Conservation (phyloP, 805 yeast species). For the Candida tallmaniae region DNA sequence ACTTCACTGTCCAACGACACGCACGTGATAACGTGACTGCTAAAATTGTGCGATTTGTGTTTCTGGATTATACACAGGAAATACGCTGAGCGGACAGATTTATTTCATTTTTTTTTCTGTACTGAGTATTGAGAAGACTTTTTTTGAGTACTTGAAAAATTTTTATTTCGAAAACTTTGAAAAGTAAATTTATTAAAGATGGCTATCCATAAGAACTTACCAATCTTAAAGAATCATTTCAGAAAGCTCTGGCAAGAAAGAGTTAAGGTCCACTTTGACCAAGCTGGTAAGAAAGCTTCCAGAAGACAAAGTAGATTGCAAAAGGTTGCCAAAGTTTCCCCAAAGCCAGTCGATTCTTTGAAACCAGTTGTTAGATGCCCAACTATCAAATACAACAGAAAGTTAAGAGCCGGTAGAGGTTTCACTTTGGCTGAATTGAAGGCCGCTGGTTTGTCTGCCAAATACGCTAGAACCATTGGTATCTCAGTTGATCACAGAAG, state of each 20-base stretch:
- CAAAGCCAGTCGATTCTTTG: constrained; percentile 93
- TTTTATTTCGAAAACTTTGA: background rate
- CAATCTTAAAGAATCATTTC: constrained; percentile 99
- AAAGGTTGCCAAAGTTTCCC: constrained; percentile 94
- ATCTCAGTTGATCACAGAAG: constrained; percentile 99
- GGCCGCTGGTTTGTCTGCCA: constrained; percentile 88
- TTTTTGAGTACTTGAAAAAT: no score
- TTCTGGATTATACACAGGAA: no score
- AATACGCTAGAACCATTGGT: constrained; percentile 98
- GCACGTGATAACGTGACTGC: no score
- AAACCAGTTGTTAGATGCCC: constrained; percentile 99
- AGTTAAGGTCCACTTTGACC: constrained; percentile 99
- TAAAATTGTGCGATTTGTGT: no score
- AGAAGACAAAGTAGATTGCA: constrained; percentile 93
- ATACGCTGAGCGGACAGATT: no score
- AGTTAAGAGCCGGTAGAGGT: constrained; percentile 99
- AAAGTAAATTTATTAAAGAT: constrained; percentile 16
- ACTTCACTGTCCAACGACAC: no score
- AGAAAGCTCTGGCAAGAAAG: constrained; percentile 99
- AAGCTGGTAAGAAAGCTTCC: constrained; percentile 98
- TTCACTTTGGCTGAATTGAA: constrained; percentile 96
- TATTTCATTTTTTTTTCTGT: no score
- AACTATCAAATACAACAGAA: constrained; percentile 98
- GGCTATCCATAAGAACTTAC: constrained; percentile 99
- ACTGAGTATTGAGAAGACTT: no score